Evolutionary conservation across 192 early-diverging fungal genomes (phyloP).

Genomic region (Fimicolochytrium jonesii): DNA sequence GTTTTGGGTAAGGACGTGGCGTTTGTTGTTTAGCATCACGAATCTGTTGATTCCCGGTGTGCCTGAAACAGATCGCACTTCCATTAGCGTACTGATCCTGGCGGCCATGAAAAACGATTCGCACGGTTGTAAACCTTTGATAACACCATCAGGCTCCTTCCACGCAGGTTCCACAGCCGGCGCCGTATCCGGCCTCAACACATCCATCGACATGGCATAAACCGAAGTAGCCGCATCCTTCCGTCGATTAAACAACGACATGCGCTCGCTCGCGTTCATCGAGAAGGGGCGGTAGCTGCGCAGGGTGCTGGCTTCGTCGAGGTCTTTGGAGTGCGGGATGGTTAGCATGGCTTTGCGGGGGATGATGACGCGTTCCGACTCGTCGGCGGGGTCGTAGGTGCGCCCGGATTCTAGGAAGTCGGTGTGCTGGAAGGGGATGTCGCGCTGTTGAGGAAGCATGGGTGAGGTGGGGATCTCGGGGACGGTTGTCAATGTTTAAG

Average conservation of each 20-base stretch:
- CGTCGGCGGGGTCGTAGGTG: conserved; percentile 21
- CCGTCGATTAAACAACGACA: too few relatives aligned
- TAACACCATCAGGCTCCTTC: conserved; percentile 30
- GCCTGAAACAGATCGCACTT: too few relatives aligned
- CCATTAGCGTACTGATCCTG: too few relatives aligned
- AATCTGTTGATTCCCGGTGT: conserved; percentile 56
- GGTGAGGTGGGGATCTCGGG: neutral
- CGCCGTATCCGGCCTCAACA: conserved; percentile 8
- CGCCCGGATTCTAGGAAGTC: conserved; percentile 28
- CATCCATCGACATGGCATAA: neutral
- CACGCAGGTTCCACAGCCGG: conserved; percentile 36
- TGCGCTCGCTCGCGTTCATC: too few relatives aligned
- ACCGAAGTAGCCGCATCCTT: too few relatives aligned
- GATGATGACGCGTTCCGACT: conserved; percentile 23
- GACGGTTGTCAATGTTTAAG: neutral
- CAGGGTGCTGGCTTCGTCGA: conserved; percentile 23
- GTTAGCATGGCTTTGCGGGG: conserved; percentile 21
- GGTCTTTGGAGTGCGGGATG: conserved; percentile 1
- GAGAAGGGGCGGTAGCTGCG: conserved; percentile 28
- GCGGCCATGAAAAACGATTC: too few relatives aligned
- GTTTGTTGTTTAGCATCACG: conserved; percentile 79
- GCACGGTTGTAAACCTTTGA: too few relatives aligned
- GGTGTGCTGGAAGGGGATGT: conserved; percentile 57
- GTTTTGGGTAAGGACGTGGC: conserved; percentile 82
- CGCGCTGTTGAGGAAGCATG: conserved; percentile 37